Evolutionary conservation across 352 stramenopile genomes (phyloP).

Genomic region (Pythium coloratum): DNA sequence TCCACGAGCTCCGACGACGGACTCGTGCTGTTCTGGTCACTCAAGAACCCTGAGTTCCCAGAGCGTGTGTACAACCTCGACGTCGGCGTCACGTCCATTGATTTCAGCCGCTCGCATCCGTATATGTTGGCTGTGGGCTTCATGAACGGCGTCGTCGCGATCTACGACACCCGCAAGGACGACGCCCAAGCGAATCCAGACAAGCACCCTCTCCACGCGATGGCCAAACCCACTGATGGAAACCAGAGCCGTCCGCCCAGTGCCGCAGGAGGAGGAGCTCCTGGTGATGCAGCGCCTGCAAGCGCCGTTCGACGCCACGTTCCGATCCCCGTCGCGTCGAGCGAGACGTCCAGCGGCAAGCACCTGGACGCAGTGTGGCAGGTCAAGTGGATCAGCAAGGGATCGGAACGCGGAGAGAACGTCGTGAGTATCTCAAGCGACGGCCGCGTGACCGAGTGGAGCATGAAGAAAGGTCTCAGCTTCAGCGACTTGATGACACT

Average conservation of each 20-base stretch:
- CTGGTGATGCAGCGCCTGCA: constrained; percentile 2
- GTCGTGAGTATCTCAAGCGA: constrained; percentile 92
- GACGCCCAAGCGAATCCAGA: constrained; percentile 22
- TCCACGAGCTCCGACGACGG: constrained; percentile 31
- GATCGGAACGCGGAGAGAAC: constrained; percentile 75
- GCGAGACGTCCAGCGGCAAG: constrained; percentile 57
- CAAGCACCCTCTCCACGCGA: neutral
- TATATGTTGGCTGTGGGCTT: constrained; percentile 90
- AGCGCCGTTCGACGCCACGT: constrained; percentile 14
- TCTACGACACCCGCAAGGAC: constrained; percentile 89
- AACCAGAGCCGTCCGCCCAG: constrained; percentile 8
- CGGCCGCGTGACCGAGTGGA: constrained; percentile 92
- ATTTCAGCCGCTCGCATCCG: constrained; percentile 86
- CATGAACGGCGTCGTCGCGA: constrained; percentile 86
- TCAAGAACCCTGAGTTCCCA: constrained; percentile 91
- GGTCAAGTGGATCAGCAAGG: constrained; percentile 91
- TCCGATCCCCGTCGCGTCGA: constrained; percentile 54
- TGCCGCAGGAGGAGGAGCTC: constrained; percentile 1
- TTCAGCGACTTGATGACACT: constrained; percentile 90
- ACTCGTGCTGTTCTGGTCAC: constrained; percentile 92
- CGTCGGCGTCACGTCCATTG: constrained; percentile 85
- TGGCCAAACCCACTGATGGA: constrained; percentile 8
- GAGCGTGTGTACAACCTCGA: constrained; percentile 85
- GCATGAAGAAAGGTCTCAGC: constrained; percentile 90
- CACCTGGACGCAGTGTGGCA: constrained; percentile 93